A percentile compares a stretch with the other conserved stretches of the same genome.
Evolutionary conservation across 805 yeast genomes (phyloP).

Genomic region (Starmerella stellata): DNA sequence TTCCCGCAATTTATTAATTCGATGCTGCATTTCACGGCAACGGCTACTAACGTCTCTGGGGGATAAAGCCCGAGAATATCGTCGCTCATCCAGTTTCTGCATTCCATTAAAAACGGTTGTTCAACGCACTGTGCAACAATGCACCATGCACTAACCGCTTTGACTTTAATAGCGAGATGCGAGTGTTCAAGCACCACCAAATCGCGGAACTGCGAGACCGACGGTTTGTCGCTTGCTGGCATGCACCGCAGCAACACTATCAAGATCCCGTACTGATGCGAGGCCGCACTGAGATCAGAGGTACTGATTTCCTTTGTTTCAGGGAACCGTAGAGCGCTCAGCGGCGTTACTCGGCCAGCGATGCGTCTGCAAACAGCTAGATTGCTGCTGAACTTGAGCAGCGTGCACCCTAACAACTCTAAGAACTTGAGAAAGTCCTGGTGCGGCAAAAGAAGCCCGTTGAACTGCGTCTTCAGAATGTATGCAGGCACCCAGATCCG

Average conservation of each 20-base stretch:
- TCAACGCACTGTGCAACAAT: conserved; percentile 4
- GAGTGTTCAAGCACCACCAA: conserved; percentile 10
- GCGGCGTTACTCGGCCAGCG: conserved; percentile 16
- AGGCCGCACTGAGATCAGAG: conserved; percentile 12
- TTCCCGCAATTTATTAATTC: not conserved
- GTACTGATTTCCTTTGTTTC: conserved; percentile 8
- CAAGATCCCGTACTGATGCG: conserved; percentile 16
- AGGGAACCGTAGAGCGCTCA: conserved; percentile 12
- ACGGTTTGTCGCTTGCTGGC: conserved; percentile 5
- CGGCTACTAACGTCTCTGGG: conserved; percentile 2
- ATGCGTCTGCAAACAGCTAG: conserved; percentile 4
- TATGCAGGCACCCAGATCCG: conserved; percentile 13
- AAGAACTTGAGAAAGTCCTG: conserved; percentile 12
- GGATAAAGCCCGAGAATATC: conserved; percentile 4
- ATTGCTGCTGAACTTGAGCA: conserved; percentile 1
- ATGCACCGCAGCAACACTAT: conserved; percentile 12
- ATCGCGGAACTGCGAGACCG: conserved; percentile 14
- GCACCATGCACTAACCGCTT: conserved; percentile 17
- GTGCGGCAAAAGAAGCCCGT: conserved; percentile 8
- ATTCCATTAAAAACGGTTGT: conserved; percentile 2
- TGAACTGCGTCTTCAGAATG: conserved; percentile 9
- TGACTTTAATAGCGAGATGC: conserved; percentile 14
- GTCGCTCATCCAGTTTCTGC: conserved; percentile 11
- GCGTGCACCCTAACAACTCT: conserved; percentile 16
- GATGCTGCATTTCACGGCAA: conserved; percentile 1